Conservation (phyloP, 108 stramenopile species). For the Nitzschia inconspicua region DNA sequence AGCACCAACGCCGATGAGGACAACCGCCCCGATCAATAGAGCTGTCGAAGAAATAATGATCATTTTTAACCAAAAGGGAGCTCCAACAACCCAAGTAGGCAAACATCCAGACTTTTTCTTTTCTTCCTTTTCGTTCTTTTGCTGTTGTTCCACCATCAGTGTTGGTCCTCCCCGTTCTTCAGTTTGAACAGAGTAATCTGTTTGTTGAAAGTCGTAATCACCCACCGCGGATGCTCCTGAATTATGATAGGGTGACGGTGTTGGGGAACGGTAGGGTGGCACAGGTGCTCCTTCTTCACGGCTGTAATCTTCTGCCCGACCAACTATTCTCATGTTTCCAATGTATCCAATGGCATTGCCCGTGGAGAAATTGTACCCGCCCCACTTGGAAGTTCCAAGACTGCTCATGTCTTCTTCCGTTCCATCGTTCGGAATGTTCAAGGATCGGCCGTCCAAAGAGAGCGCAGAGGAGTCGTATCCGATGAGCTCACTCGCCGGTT, state of each 20-base stretch:
- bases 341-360: neutral
- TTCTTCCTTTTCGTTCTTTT: slow-evolving; percentile 1
- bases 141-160: neutral
- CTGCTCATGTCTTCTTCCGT: slow-evolving; percentile 28
- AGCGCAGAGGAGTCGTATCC: slow-evolving; percentile 13
- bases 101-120: slow-evolving; percentile 6
- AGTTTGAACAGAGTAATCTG: neutral
- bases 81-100: slow-evolving; percentile 38
- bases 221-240: neutral
- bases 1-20: slow-evolving; percentile 35
- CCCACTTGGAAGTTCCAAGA: slow-evolving; percentile 15
- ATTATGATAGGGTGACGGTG: too few species aligned
- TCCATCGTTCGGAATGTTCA: slow-evolving; percentile 23
- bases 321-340: slow-evolving; percentile 4
- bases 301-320: neutral
- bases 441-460: slow-evolving; percentile 26
- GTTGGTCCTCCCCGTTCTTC: slow-evolving; percentile 8
- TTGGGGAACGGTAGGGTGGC: too few species aligned
- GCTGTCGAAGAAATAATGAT: slow-evolving; percentile 24
- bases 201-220: neutral
- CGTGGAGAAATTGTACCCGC: neutral
- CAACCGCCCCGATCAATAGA: slow-evolving; percentile 37
- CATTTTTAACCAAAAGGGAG: slow-evolving; percentile 43
- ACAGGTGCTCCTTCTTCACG: too few species aligned
- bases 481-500: slow-evolving; percentile 6